Evolutionary conservation across 371 early-diverging fungal genomes (phyloP), one percentile per base, ranked within the genome.

Genomic region (Syncephalastrum contaminatum): DNA sequence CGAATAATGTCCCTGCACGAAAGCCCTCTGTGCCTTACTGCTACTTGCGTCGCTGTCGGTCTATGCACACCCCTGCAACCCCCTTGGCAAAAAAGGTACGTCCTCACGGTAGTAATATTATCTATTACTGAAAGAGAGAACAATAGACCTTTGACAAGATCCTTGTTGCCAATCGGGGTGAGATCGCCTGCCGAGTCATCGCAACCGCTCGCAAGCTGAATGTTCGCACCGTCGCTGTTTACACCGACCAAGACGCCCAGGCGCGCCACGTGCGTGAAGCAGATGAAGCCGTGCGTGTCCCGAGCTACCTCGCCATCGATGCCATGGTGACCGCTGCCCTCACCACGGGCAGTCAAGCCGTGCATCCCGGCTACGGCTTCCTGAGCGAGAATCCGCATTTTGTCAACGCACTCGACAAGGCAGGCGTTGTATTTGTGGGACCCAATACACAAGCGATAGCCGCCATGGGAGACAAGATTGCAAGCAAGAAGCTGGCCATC

Each of bases 391-490:
- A 92, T 63, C 70, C 86, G 0, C 64, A 66, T n/a, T 92, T 92
- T 81, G 89, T 84, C n/a, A 58, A 75, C 56, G 75, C 75, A 12
- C 72, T 88, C 10, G 76, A 82, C 24, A 63, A 76, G 21, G 77
- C 77, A 0, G 83, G 82, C 3, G 78, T 90, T n/a, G 71, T 66
- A 13, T 92, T 92, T 63, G 89, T 92, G 19, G 93, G 93, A 10
- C 93, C 93, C 2, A 69, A 72, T 7, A 84, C 82, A 16, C 66
- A 78, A 48, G 85, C 95, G 4, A 95, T 97, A 73, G 85, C 85
- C 5, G 87, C 86, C 41, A 95, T 97, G 88, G 97, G 97, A 39
- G 95, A 95, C 73, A 95, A 97, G 80, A 92, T 94, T 56, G 79
- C 84, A 27, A 68, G 72, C 55, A 91, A 89, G 63, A 69, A 80